Evolutionary conservation across 345 rosid genomes (phyloP), one percentile per base, ranked within the genome.

Genomic region (Eutrema yunnanense): DNA sequence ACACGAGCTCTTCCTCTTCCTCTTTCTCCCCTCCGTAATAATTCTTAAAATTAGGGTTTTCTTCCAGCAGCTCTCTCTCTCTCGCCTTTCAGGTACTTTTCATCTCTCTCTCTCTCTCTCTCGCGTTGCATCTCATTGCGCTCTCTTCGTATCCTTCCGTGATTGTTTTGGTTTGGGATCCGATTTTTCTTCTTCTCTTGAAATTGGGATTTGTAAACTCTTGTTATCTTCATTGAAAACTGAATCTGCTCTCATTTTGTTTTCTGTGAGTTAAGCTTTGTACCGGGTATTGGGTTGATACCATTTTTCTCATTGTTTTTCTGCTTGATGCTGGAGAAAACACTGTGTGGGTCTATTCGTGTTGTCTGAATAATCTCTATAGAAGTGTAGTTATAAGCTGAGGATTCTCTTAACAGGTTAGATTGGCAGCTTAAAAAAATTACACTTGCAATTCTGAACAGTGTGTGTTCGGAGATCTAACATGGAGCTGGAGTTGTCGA

Each of bases 321-420:
- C 55, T 56, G 44, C 41, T n/a, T 56, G 62, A n/a, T 55, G 16
- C 34, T 29, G 16, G 65, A 56, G 14, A 36, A 49, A 36, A n/a
- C 16, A 34, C 36, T 49, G 34, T 49, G 34, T 26, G 32, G 32
- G 34, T 50, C 33, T 48, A 6, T 19, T 12, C 58, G 8, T 50
- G 47, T 22, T 22, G 62, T 5, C 6, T 66, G 53, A 59, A 10
- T 46, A n/a, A 61, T 71, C 27, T 7, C 6, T 40, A 71, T 70
- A 50, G 57, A 42, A 42, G 16, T 51, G 44, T 78, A 67, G 72
- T 65, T 78, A 46, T 62, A 81, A 76, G 71, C 74, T 69, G 74
- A 75, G 79, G 78, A 67, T 71, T 81, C 62, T 71, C 61, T 75
- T 73, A 62, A 67, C 78, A 78, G 84, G 78, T 78, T 78, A 73